Percentiles rank a stretch among this genome's conserved stretches.
Conservation (phyloP, 163 green algal species). For the Scenedesmus sp. region DNA sequence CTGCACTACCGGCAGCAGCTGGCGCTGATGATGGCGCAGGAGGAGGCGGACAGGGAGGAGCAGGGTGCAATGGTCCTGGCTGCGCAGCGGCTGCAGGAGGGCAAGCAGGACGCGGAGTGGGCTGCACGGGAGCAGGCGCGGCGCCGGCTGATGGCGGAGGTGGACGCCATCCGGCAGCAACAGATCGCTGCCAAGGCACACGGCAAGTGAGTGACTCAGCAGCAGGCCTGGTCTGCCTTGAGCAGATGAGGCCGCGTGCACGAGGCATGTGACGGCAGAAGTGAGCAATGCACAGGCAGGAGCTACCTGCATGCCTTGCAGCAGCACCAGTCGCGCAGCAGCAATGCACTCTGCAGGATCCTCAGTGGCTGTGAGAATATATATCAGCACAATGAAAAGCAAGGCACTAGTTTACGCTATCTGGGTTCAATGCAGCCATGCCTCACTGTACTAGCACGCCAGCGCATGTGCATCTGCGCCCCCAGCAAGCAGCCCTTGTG, state of each 20-base stretch:
- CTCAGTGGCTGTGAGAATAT: no score
- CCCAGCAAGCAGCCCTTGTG: not conserved
- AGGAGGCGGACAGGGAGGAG: constrained; percentile 62
- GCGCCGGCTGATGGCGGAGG: constrained; percentile 68
- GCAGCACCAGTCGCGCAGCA: not conserved
- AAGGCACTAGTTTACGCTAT: no score
- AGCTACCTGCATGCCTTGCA: not conserved
- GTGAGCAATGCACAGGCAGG: not conserved
- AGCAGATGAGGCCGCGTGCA: not conserved
- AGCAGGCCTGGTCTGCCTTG: no score
- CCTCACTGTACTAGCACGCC: not conserved
- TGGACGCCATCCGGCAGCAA: constrained; percentile 69
- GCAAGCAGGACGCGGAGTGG: constrained; percentile 67
- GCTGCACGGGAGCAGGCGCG: constrained; percentile 66
- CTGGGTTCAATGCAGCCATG: no score
- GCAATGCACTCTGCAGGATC: not conserved
- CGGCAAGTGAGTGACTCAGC: constrained; percentile 16
- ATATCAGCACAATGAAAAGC: no score
- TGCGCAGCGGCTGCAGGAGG: constrained; percentile 53
- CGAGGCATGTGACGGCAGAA: not conserved
- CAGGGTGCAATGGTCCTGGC: constrained; percentile 65
- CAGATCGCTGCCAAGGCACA: constrained; percentile 67
- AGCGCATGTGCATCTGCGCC: no score
- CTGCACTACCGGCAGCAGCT: constrained; percentile 68
- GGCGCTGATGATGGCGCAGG: constrained; percentile 65